Percentiles rank a stretch among this genome's conserved stretches.
Evolutionary conservation across 1,284 basidiomycete species (phyloP).

Genomic region (Trametes hirsuta): DNA sequence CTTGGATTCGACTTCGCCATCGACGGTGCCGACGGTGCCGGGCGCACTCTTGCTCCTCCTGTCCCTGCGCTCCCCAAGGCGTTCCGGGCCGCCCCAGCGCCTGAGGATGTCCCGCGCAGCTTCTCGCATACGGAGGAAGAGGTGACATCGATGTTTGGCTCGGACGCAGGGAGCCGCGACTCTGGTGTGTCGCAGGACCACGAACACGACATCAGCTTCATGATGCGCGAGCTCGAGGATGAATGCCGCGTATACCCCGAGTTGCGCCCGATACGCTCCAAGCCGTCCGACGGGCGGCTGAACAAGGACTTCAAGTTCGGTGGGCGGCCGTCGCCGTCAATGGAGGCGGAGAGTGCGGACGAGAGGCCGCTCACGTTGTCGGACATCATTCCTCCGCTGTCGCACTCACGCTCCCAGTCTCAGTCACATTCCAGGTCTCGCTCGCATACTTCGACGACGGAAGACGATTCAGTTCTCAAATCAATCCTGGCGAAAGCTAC

Average conservation of each 20-base stretch:
- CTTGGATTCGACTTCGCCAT: slow-evolving; percentile 54
- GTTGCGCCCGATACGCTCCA: slow-evolving; percentile 41
- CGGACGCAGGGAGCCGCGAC: slow-evolving; percentile 19
- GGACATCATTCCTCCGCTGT: slow-evolving; percentile 71
- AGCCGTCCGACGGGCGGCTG: slow-evolving; percentile 62
- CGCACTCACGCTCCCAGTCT: slow-evolving; percentile 48
- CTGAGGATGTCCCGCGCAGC: slow-evolving; percentile 32
- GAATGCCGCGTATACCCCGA: slow-evolving; percentile 32
- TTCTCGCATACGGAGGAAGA: slow-evolving; percentile 25
- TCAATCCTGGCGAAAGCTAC: slow-evolving; percentile 59
- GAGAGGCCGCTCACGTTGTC: slow-evolving; percentile 58
- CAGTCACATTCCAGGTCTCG: slow-evolving; percentile 49
- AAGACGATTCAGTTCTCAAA: slow-evolving; percentile 60
- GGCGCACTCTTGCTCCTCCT: slow-evolving; percentile 36
- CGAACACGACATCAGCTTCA: slow-evolving; percentile 27
- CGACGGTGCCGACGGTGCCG: slow-evolving; percentile 6
- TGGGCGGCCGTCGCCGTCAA: slow-evolving; percentile 46
- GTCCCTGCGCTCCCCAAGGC: slow-evolving; percentile 44
- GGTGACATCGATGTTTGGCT: slow-evolving; percentile 22
- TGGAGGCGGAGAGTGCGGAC: slow-evolving; percentile 22
- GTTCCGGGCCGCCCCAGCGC: slow-evolving; percentile 21
- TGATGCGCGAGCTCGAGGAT: slow-evolving; percentile 33
- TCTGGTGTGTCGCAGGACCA: slow-evolving; percentile 29
- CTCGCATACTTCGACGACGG: slow-evolving; percentile 37
- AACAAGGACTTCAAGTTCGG: slow-evolving; percentile 76